Conservation (phyloP, 2,329 filamentous ascomycete genomes). For the Verticillium albo-atrum region DNA sequence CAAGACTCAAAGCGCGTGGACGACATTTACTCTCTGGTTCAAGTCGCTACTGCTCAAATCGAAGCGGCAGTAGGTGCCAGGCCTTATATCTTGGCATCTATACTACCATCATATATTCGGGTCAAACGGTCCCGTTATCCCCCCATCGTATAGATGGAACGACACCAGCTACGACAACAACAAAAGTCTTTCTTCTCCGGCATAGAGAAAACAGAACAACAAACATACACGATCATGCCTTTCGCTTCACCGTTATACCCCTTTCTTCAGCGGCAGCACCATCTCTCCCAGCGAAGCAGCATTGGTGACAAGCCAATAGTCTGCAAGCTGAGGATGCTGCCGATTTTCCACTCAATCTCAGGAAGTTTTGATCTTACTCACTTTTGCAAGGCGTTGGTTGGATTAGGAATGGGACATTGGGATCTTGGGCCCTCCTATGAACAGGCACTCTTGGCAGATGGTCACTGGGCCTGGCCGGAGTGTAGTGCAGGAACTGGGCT, state of each 20-base stretch:
- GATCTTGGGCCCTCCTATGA: not conserved
- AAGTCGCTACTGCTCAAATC: not conserved
- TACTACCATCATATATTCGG: no score
- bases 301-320: not conserved
- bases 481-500: not conserved
- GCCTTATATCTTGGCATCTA: no score
- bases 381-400: not conserved
- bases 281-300: not conserved
- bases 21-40: constrained; percentile 59
- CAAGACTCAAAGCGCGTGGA: constrained; percentile 59
- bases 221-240: not conserved
- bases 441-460: not conserved
- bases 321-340: not conserved
- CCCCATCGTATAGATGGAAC: no score
- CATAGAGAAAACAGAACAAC: not conserved
- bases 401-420: not conserved
- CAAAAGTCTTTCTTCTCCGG: not conserved
- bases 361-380: not conserved
- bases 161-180: not conserved
- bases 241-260: not conserved
- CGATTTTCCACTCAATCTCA: not conserved
- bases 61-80: not conserved
- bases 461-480: not conserved
- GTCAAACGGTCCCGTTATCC: no score
- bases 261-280: not conserved